phyloP scores from a whole-genome alignment of 371 early-diverging fungal genomes.

The Zychaea mexicana region DNA sequence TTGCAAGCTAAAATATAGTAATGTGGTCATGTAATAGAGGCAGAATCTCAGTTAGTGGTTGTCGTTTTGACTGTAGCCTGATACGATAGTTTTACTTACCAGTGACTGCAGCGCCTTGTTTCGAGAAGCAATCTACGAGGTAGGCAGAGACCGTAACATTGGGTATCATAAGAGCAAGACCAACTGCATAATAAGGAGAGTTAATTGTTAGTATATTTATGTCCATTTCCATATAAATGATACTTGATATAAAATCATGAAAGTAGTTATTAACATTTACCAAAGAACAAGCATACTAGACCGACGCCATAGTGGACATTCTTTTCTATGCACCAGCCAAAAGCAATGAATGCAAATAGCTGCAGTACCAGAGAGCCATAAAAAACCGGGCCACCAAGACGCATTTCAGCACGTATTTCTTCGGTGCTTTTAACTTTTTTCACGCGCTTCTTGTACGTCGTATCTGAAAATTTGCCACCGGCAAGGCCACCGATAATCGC shows the following conservation, averaged over 20 bases:
- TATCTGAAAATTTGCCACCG: slow-evolving; percentile 43
- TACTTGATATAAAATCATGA: not conserved
- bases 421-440: slow-evolving; percentile 14
- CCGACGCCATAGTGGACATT: slow-evolving; percentile 45
- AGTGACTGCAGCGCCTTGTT: slow-evolving; percentile 41
- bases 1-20: slow-evolving; percentile 33
- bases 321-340: slow-evolving; percentile 45
- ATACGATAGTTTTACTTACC: too few species aligned
- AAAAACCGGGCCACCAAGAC: slow-evolving; percentile 30
- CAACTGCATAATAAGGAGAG: slow-evolving; percentile 33
- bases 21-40: too few species aligned
- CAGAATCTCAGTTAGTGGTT: too few species aligned
- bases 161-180: slow-evolving; percentile 32
- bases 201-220: not conserved
- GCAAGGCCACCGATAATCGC: slow-evolving; percentile 35
- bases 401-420: slow-evolving; percentile 36
- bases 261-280: slow-evolving; percentile 24
- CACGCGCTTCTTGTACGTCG: slow-evolving; percentile 22
- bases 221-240: not conserved
- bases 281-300: slow-evolving; percentile 35
- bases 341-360: slow-evolving; percentile 25
- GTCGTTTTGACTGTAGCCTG: too few species aligned
- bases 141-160: slow-evolving; percentile 39
- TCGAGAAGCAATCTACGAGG: slow-evolving; percentile 44
- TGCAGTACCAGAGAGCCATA: slow-evolving; percentile 23